Percentiles rank a stretch among this genome's conserved stretches.
Evolutionary conservation across 352 stramenopile genomes (phyloP).

Genomic region (Globisporangium radiosum): DNA sequence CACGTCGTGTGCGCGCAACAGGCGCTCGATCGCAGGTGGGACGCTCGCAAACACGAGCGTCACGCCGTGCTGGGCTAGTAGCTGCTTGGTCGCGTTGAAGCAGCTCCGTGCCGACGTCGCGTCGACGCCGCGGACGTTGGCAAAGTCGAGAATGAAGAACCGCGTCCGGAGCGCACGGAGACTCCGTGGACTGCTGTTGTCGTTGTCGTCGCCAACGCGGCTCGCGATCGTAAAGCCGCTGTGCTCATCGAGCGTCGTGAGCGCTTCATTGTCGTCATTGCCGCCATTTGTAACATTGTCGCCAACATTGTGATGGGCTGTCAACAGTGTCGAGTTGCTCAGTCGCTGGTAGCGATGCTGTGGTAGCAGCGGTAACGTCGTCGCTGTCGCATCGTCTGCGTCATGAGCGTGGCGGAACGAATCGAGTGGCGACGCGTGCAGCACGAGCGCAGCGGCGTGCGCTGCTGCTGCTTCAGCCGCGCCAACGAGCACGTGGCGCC

Average conservation of each 20-base stretch:
- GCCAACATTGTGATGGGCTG: too few species aligned
- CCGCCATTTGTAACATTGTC: background rate
- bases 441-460: slow-evolving; percentile 4
- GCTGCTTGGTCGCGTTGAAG: slow-evolving; percentile 82
- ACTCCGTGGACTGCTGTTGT: slow-evolving; percentile 13
- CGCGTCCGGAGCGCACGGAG: slow-evolving; percentile 67
- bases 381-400: background rate
- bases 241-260: slow-evolving; percentile 50
- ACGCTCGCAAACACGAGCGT: slow-evolving; percentile 70
- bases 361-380: background rate
- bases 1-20: slow-evolving; percentile 76
- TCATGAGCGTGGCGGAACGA: slow-evolving; percentile 10
- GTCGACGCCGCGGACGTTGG: slow-evolving; percentile 85
- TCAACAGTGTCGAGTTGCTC: too few species aligned
- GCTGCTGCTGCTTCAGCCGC: slow-evolving; percentile 13
- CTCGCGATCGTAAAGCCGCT: slow-evolving; percentile 26
- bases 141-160: slow-evolving; percentile 89
- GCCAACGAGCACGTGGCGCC: slow-evolving; percentile 72
- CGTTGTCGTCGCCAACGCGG: slow-evolving; percentile 1
- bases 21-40: slow-evolving; percentile 52
- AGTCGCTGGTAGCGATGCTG: too few species aligned
- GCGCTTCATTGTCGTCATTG: slow-evolving; percentile 25
- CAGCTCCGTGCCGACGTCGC: slow-evolving; percentile 82
- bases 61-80: slow-evolving; percentile 74
- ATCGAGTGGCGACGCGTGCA: slow-evolving; percentile 8